These are phyloP conservation scores for Dactylorhiza incarnata DNA, from an alignment of 106 monocot genomes.

Conservation along the genomic window DNA sequence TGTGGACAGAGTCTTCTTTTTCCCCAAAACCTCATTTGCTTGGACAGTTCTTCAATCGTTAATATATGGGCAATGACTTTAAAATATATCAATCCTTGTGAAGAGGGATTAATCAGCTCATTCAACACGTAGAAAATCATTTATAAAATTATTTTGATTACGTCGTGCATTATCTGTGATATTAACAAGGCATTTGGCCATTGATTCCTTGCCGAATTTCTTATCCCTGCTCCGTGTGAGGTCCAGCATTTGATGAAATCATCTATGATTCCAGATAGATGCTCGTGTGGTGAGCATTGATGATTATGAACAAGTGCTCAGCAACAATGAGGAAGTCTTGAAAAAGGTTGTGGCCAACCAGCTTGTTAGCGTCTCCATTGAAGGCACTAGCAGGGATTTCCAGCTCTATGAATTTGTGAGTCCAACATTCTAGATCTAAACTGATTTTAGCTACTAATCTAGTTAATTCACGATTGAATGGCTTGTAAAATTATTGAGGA, in stretches of 20 bases:
- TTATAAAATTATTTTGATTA: no score
- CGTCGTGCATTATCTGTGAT: no score
- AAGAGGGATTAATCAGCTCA: no score
- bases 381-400: conserved; percentile 41
- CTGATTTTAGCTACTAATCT: neutral
- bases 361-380: conserved; percentile 54
- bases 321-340: conserved; percentile 31
- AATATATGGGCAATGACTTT: no score
- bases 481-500: no score
- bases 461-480: neutral
- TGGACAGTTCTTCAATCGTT: no score
- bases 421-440: neutral
- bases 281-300: conserved; percentile 48
- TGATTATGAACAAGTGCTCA: conserved; percentile 36
- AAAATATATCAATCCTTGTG: no score
- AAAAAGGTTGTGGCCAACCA: conserved; percentile 50
- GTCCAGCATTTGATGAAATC: neutral
- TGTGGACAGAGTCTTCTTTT: no score
- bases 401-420: conserved; percentile 49
- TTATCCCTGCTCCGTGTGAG: neutral
- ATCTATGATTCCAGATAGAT: conserved; percentile 27
- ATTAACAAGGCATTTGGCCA: conserved; percentile 13
- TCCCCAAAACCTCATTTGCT: no score
- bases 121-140: no score
- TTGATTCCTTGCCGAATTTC: neutral